Percentiles rank a stretch among this genome's conserved stretches.
Conservation (phyloP, 495 filamentous ascomycete species). For the Aspergillus cavernicola region DNA sequence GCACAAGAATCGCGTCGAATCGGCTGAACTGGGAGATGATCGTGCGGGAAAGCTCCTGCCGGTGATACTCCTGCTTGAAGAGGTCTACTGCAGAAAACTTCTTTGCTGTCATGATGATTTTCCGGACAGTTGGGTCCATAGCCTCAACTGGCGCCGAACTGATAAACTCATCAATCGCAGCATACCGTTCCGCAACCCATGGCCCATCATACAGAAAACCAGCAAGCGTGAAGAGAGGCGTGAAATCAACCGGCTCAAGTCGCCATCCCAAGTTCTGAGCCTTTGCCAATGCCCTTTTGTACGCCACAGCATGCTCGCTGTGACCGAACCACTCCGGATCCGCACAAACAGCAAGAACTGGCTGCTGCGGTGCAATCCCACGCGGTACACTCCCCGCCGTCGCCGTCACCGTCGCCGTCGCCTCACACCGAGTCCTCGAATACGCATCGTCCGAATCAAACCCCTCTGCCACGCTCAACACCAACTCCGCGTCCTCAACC, state of each 20-base stretch:
- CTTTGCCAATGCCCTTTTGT: slow-evolving; percentile 40
- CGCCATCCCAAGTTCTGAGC: slow-evolving; percentile 36
- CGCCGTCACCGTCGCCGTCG: no score
- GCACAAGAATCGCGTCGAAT: slow-evolving; percentile 60
- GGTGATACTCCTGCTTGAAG: slow-evolving; percentile 13
- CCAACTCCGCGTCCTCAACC: slow-evolving; percentile 48
- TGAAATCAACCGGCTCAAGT: slow-evolving; percentile 48
- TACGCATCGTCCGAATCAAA: slow-evolving; percentile 55
- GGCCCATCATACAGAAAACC: slow-evolving; percentile 18
- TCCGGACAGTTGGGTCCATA: slow-evolving; percentile 16
- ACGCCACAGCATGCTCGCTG: slow-evolving; percentile 41
- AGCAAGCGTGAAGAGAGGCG: slow-evolving; percentile 21
- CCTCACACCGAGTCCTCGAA: slow-evolving; percentile 46
- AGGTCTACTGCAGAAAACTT: slow-evolving; percentile 15
- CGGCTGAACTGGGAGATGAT: slow-evolving; percentile 7
- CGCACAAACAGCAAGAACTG: slow-evolving; percentile 44
- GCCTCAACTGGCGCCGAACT: not conserved
- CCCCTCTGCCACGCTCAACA: slow-evolving; percentile 53
- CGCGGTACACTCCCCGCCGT: slow-evolving; percentile 25
- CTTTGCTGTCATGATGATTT: slow-evolving; percentile 17
- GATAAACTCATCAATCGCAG: slow-evolving; percentile 16
- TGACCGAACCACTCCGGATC: slow-evolving; percentile 26
- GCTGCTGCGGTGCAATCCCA: slow-evolving; percentile 44
- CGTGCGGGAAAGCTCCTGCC: slow-evolving; percentile 13
- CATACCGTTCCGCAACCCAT: slow-evolving; percentile 20